These are phyloP conservation scores for Brassica carinata DNA, from an alignment of 345 rosid genomes.

Conservation along the genomic window DNA sequence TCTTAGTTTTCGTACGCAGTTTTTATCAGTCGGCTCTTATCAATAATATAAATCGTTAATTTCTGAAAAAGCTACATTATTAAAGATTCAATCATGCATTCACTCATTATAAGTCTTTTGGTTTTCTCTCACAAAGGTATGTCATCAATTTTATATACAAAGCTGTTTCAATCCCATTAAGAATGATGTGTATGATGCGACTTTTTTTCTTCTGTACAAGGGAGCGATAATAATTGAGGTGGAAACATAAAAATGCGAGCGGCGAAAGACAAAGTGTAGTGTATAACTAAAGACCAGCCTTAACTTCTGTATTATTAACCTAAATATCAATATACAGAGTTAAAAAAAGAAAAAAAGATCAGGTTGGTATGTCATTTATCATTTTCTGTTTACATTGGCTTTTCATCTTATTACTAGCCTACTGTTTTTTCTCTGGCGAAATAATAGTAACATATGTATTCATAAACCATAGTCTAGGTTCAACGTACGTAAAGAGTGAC, in stretches of 20 bases:
- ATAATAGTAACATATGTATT: background rate
- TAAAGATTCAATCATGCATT: conserved; percentile 37
- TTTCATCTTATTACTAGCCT: conserved; percentile 2
- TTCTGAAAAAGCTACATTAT: conserved; percentile 15
- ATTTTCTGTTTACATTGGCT: conserved; percentile 8
- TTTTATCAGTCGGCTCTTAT: background rate
- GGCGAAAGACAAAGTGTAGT: background rate
- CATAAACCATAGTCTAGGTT: conserved; percentile 1
- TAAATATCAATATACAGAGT: background rate
- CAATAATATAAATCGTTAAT: background rate
- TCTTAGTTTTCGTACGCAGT: background rate
- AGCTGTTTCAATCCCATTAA: background rate
- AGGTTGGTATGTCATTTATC: background rate
- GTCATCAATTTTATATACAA: background rate
- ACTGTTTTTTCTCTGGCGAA: background rate
- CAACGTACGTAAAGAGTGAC: background rate
- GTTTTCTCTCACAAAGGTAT: background rate
- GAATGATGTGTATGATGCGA: conserved; percentile 23
- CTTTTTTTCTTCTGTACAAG: background rate
- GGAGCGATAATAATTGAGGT: conserved; percentile 13
- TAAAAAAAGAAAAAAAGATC: background rate
- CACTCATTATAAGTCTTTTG: conserved; percentile 35
- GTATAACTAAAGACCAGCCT: background rate
- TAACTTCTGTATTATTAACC: background rate
- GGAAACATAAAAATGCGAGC: conserved; percentile 1